Base-by-base conservation (phyloP, 441 rosid genomes). In the Gossypium trilobum region DNA sequence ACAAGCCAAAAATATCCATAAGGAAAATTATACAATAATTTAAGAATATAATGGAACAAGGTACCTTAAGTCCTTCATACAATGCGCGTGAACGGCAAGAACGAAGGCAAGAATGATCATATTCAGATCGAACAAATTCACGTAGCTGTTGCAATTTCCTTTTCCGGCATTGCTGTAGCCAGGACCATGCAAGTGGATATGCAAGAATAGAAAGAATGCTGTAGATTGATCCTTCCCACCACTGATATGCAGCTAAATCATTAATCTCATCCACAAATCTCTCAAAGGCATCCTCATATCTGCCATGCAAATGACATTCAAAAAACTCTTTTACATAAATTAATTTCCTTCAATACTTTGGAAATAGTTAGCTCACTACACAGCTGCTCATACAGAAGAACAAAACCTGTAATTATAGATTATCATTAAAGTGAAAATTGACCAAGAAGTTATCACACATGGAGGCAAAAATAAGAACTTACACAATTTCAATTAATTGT, bases 21-120 rank as follows among this genome's bases (percentile, higher is more conserved):
- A 2, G 29, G 50, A 52, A 51, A 6, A 6, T 13, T 8, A 5
- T 55, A 2, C 19, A 61, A 46, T 29, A 31, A 59, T 22, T 17
- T 48, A 9, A 42, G 33, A 73, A 19, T 29, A 60, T 33, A 19
- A 2, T 54, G 68, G 33, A 48, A 29, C 60, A 75, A 73, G 33
- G 55, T 75, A 92, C 98, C 98, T 92, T 92, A 27, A 92, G 86
- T 54, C 98, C 98, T 65, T 92, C 98, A 75, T 92, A 92, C 25
- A 92, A 90, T 61, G 98, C 98, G 62, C 96, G 91, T 48, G 98
- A 92, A 67, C 98, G 95, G 76, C 98, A 92, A 64, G 98, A 92
- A 23, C 96, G 93, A 63, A 92, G 83, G 83, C 96, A 92, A 80
- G 98, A 82, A 82, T 92, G 98, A 78, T 92, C 93, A 82, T 92